Base-by-base conservation (phyloP, 805 yeast genomes). In the Yarrowia sp. region DNA sequence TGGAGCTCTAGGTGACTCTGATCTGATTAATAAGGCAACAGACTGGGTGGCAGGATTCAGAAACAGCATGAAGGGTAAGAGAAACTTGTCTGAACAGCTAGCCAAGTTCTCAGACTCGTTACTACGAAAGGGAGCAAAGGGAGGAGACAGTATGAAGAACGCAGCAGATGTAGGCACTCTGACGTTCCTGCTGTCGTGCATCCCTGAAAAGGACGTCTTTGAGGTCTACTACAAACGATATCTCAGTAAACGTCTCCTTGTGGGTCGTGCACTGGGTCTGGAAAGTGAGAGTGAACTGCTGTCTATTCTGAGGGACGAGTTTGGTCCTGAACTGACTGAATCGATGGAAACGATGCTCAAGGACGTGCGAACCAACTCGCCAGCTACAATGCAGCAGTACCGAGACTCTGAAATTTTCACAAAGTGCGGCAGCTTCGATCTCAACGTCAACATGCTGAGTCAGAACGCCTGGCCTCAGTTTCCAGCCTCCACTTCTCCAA, bases 331-430 rank as follows among this genome's bases (percentile, higher is more conserved):
- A 74, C 94, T 92, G 76, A 92, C 98, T 0, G 87, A 91, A 58
- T 92, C 91, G 77, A 89, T 95, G 79, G 90, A 97, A 19, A 90
- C 91, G 73, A 95, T 95, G 99, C 91, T 95, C 77, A 89, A 88
- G 76, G 99, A 95, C 79, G 91, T 95, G 12, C 41, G 65, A 82
- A 86, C 89, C 73, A 84, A 91, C 3, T 90, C 97, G 0, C 86
- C 86, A 71, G 92, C 90, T 61, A 81, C 92, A 74, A 88, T 86
- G 72, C 70, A 74, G 12, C 77, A 80, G 49, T 87, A 88, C 74
- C 82, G 87, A 73, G 80, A n/a, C n/a, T 59, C 65, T 2, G 36
- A 10, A 4, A 2, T n/a, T 0, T 59, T 15, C 41, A 12, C 32
- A n/a, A 59, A 59, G 52, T 59, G 32, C 38, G 65, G 65, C 32